Evolutionary conservation across 140 eudicot species (phyloP).

Genomic region (Anethum foeniculum): DNA sequence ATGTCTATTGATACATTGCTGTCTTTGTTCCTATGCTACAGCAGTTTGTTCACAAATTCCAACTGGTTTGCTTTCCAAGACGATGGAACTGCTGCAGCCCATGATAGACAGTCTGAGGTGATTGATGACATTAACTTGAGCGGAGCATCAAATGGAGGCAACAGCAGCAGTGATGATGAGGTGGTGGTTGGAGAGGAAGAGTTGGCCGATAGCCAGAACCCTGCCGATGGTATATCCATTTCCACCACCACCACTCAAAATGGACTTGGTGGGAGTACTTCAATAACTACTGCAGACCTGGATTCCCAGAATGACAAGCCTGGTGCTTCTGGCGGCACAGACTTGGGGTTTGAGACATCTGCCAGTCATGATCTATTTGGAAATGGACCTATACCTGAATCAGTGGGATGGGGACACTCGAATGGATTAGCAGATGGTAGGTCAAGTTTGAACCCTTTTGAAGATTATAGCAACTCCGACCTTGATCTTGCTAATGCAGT

Average conservation of each 20-base stretch:
- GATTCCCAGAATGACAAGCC: constrained; percentile 20
- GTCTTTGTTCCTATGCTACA: constrained; percentile 13
- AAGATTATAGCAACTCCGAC: constrained; percentile 23
- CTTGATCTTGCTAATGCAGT: constrained; percentile 19
- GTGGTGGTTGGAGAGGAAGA: constrained; percentile 81
- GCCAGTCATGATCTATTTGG: constrained; percentile 55
- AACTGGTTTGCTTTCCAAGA: constrained; percentile 86
- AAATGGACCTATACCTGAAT: constrained; percentile 67
- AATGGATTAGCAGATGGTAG: constrained; percentile 39
- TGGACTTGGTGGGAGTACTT: constrained; percentile 18
- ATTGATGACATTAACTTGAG: constrained; percentile 59
- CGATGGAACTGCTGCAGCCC: constrained; percentile 25
- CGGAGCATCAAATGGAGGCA: constrained; percentile 42
- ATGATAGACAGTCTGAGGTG: constrained; percentile 33
- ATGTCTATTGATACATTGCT: background rate
- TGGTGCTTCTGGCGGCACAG: constrained; percentile 23
- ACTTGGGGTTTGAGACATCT: constrained; percentile 38
- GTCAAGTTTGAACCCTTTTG: constrained; percentile 65
- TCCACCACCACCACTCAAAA: constrained; percentile 23
- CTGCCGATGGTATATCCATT: constrained; percentile 26
- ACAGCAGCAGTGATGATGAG: constrained; percentile 67
- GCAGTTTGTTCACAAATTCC: constrained; percentile 86
- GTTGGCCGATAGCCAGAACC: constrained; percentile 33
- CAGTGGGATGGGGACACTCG: constrained; percentile 69
- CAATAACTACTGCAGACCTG: constrained; percentile 1